These are phyloP conservation scores for Aureobasidium uvarum DNA, from an alignment of 2,329 filamentous ascomycete genomes.

Conservation along the genomic window DNA sequence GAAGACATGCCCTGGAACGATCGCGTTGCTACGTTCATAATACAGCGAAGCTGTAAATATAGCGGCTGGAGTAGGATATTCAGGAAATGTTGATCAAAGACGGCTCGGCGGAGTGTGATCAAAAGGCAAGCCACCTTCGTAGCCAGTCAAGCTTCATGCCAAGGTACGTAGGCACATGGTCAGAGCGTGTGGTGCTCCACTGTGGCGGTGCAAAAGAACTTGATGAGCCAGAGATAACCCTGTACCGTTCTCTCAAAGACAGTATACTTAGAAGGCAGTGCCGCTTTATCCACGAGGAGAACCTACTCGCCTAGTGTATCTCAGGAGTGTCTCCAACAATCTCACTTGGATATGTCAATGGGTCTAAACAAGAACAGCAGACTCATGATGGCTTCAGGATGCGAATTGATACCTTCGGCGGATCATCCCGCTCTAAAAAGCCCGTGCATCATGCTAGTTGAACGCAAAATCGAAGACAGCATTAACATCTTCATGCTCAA, in stretches of 20 bases:
- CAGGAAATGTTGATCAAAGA: neutral
- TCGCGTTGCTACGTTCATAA: neutral
- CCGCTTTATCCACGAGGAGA: no score
- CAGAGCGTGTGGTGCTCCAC: neutral
- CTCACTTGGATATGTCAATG: neutral
- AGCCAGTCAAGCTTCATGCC: slow-evolving; percentile 18
- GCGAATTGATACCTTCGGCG: neutral
- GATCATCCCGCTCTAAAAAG: neutral
- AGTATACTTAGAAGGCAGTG: neutral
- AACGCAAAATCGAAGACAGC: neutral
- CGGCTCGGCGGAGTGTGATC: neutral
- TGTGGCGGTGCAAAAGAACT: slow-evolving; percentile 1
- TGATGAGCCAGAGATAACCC: no score
- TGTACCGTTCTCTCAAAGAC: neutral
- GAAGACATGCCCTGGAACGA: neutral
- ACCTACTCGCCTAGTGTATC: neutral
- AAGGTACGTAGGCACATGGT: slow-evolving; percentile 13
- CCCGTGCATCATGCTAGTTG: neutral
- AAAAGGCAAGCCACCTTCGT: slow-evolving; percentile 13
- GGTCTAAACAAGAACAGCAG: neutral
- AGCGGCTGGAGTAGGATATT: neutral
- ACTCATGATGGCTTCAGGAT: slow-evolving; percentile 1
- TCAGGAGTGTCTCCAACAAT: neutral
- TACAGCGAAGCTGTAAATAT: neutral
- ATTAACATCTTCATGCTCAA: neutral